Base-by-base conservation (phyloP, 352 stramenopile genomes). In the Globisporangium echinulatum region DNA sequence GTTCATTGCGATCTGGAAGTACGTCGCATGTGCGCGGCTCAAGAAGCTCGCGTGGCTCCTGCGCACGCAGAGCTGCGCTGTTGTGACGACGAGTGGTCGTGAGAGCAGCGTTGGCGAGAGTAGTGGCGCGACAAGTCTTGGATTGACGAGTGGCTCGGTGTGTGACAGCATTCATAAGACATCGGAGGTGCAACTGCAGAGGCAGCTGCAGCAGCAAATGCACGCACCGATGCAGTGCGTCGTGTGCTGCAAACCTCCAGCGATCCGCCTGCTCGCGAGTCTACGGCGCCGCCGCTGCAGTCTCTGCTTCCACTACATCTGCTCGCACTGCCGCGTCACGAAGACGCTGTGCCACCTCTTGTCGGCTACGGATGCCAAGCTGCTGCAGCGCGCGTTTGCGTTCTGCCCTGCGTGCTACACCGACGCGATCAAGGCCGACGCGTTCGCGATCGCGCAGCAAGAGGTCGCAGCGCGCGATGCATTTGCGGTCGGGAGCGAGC, bases 1-100 rank as follows among this genome's bases (percentile, higher is more conserved):
- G 8, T 51, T 76, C 40, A 33, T 74, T 9, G 62, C 63, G 7
- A 67, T 69, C n/a, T 51, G 65, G 15, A 71, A 72, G 47, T 60
- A 58, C 11, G 36, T 60, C 40, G 46, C 56, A 17, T 60, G 42
- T 15, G 42, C 39, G n/a, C 39, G 36, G 25, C 37, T n/a, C 14
- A 65, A 65, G 52, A 65, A 65, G 48, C 54, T 65, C 52, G 36
- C 25, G 52, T 60, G 59, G 59, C 52, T 54, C 9, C 37, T 65
- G 46, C 48, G 52, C 33, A 42, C 37, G 17, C 25, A 36, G 25
- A 43, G 25, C 54, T 17, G 54, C 4, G 47, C 3, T 7, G 47
- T 7, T 5, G 14, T n/a, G 47, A 51, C 11, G 15, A 9, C 9
- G n/a, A 53, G 49, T 2, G 19, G 49, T 5, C 36, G 39, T 25